Evolutionary conservation across 2,329 filamentous ascomycete species (phyloP).

Genomic region (Ceratocystis ficicola): DNA sequence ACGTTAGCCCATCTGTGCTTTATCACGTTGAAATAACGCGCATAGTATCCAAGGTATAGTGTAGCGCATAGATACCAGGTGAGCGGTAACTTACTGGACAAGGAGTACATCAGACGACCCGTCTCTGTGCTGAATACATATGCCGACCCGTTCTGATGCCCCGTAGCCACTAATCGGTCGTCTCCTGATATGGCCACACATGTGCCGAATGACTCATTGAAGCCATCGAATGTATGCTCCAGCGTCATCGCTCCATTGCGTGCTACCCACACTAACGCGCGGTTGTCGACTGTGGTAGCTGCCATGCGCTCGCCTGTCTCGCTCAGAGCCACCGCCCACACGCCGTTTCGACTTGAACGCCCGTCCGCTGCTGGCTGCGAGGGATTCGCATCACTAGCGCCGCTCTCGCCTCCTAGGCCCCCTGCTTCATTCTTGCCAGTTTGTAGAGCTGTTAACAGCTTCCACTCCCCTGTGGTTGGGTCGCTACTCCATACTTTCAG

Average conservation of each 20-base stretch:
- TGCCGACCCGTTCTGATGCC: constrained; percentile 81
- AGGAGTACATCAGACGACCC: constrained; percentile 69
- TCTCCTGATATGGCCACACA: constrained; percentile 70
- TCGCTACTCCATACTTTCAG: constrained; percentile 66
- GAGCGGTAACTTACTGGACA: constrained; percentile 47
- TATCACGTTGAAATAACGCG: background rate
- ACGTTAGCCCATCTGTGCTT: background rate
- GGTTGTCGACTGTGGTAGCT: constrained; percentile 55
- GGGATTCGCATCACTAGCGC: constrained; percentile 27
- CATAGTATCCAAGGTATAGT: background rate
- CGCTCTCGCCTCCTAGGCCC: constrained; percentile 25
- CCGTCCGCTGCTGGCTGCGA: background rate
- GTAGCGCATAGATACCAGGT: background rate
- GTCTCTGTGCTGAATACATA: constrained; percentile 94
- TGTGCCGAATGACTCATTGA: constrained; percentile 73
- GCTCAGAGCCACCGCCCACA: constrained; percentile 81
- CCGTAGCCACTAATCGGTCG: constrained; percentile 76
- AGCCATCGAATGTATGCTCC: constrained; percentile 56
- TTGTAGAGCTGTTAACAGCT: constrained; percentile 29
- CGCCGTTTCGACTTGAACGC: constrained; percentile 40
- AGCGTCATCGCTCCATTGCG: constrained; percentile 72
- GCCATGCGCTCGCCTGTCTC: constrained; percentile 73
- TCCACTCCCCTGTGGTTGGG: constrained; percentile 43
- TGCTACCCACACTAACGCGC: constrained; percentile 18
- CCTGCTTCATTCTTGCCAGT: constrained; percentile 32